Evolutionary conservation across 208 protist species (phyloP), one percentile per base, ranked within the genome.

Genomic region (Leptomonas seymouri): DNA sequence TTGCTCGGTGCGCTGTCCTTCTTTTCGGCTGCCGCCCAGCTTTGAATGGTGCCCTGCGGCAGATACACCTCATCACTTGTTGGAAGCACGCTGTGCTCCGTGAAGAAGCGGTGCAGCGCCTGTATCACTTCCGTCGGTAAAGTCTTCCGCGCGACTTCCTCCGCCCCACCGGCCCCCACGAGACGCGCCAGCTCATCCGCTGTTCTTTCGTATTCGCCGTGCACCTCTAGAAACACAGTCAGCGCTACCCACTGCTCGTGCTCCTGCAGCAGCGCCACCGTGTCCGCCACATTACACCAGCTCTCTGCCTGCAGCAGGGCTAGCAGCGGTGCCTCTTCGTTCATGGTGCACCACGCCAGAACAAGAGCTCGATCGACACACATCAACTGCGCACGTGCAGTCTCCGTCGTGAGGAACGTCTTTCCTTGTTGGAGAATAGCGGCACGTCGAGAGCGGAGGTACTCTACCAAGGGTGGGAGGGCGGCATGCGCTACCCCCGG

Each of bases 231-330:
- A 12, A 91, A 60, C 15, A 75, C 30, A 1, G 74, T 68, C 12
- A 89, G 65, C 11, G 81, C 67, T 44, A 86, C 79, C 90, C 90
- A 95, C 34, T 87, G 76, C 34, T 51, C 58, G 53, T 71, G 78
- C 4, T 77, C 60, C 6, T 34, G 49, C 34, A 94, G 66, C 44
- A 90, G 77, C 2, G 39, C 34, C 25, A 68, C 78, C 4, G 64
- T 58, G 16, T 86, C 77, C 11, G 67, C 53, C 15, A 74, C 60
- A 3, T 68, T 66, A 53, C 84, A 90, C 11, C 50, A 71, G 65
- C 83, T 84, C 16, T 74, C 58, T 18, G 76, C 71, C 36, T 56
- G 46, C 42, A 92, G 58, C 28, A 92, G 76, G 18, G 65, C 58
- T n/a, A 87, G 21, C 66, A 94, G 67, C 21, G 78, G 75, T n/a